Conservation (phyloP, 176 grass and related monocot genomes). For the Tillandsia leiboldiana region DNA sequence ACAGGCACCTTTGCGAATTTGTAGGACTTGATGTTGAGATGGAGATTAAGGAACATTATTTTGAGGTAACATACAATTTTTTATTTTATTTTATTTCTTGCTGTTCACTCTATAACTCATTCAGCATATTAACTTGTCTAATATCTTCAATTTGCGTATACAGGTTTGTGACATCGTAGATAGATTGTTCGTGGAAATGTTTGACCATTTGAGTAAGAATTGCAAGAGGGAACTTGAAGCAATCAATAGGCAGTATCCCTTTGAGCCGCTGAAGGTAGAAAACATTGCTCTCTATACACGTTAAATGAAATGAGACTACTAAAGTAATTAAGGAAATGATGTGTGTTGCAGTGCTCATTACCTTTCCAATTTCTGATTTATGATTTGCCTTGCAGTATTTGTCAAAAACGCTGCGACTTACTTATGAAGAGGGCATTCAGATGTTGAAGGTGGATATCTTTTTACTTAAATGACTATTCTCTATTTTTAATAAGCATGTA, state of each 20-base stretch:
- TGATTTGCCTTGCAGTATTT: constrained; percentile 63
- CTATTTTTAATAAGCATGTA: background rate
- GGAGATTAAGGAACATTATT: constrained; percentile 97
- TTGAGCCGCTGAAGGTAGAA: constrained; percentile 71
- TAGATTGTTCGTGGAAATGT: constrained; percentile 81
- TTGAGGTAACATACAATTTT: constrained; percentile 46
- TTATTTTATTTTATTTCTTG: constrained; percentile 1
- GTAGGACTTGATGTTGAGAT: constrained; percentile 92
- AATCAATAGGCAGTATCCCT: constrained; percentile 82
- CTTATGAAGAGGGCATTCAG: constrained; percentile 71
- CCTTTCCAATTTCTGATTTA: background rate
- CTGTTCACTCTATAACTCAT: background rate
- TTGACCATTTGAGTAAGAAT: constrained; percentile 79
- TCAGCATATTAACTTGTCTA: constrained; percentile 5
- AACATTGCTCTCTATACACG: background rate
- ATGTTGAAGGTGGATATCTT: constrained; percentile 71
- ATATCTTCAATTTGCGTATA: constrained; percentile 11
- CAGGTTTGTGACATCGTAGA: constrained; percentile 88
- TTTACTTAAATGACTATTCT: background rate
- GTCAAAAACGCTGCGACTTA: constrained; percentile 68
- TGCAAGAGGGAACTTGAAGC: constrained; percentile 67
- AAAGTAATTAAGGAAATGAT: no score
- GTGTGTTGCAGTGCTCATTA: no score
- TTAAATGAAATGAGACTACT: no score
- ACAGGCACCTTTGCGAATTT: constrained; percentile 93